Evolutionary conservation across 768 basidiomycete species (phyloP).

Genomic region (Russula abietina): DNA sequence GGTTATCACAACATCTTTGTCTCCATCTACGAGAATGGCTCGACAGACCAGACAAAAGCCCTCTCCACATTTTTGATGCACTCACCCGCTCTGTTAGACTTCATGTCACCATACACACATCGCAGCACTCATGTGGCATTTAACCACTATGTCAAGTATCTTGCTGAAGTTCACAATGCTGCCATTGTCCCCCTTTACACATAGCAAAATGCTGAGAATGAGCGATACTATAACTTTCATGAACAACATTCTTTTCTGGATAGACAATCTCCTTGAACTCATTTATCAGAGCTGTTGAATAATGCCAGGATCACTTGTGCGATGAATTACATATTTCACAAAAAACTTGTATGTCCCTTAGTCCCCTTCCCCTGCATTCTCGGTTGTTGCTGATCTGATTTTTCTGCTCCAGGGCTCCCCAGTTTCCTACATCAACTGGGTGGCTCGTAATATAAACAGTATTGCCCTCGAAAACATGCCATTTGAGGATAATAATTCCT

Average conservation of each 20-base stretch:
- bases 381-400: background rate
- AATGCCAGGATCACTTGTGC: constrained; percentile 99
- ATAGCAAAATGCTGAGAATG: constrained; percentile 82
- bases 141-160: constrained; percentile 99
- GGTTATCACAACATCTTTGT: constrained; percentile 98
- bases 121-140: constrained; percentile 86
- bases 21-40: constrained; percentile 98
- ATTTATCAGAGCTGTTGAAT: constrained; percentile 88
- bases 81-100: constrained; percentile 85
- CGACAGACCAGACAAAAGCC: constrained; percentile 97
- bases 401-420: constrained; percentile 52
- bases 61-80: constrained; percentile 91
- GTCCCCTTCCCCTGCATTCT: background rate
- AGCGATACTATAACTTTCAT: constrained; percentile 96
- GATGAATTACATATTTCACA: constrained; percentile 98
- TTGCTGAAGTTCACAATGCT: constrained; percentile 99
- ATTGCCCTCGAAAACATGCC: constrained; percentile 98
- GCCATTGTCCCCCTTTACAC: constrained; percentile 95
- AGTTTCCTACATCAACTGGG: constrained; percentile 99
- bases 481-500: constrained; percentile 76
- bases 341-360: constrained; percentile 63
- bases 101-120: constrained; percentile 88
- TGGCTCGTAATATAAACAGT: constrained; percentile 96
- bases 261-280: constrained; percentile 95
- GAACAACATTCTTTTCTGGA: constrained; percentile 98